A percentile compares a stretch with the other conserved stretches of the same genome.
phyloP scores from a whole-genome alignment of 2,329 filamentous ascomycete genomes.

The Boeremia exigua region DNA sequence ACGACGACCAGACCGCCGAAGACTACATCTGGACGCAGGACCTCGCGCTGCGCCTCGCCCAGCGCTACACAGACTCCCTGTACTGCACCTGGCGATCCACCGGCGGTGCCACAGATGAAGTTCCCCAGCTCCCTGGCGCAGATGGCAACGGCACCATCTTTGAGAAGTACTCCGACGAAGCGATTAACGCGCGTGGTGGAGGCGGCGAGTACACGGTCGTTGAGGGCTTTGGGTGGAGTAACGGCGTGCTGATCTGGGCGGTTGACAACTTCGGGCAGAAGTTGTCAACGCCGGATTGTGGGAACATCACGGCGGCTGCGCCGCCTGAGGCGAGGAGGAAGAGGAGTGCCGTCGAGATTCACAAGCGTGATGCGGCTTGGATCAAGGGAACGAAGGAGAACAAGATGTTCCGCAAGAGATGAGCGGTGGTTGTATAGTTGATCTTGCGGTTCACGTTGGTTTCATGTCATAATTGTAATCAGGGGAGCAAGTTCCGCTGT shows the following conservation, averaged over 20 bases:
- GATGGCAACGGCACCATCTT: slow-evolving; percentile 69
- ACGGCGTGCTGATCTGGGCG: slow-evolving; percentile 71
- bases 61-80: slow-evolving; percentile 70
- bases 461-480: background rate
- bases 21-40: slow-evolving; percentile 61
- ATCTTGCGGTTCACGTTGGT: background rate
- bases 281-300: slow-evolving; percentile 60
- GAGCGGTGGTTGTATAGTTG: too few relatives aligned
- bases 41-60: slow-evolving; percentile 64
- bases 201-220: slow-evolving; percentile 74
- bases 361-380: slow-evolving; percentile 39
- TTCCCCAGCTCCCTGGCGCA: slow-evolving; percentile 38
- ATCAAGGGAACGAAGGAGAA: slow-evolving; percentile 35
- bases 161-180: slow-evolving; percentile 70
- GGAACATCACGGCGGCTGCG: slow-evolving; percentile 40
- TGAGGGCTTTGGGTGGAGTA: slow-evolving; percentile 74
- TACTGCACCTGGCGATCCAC: slow-evolving; percentile 75
- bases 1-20: slow-evolving; percentile 48
- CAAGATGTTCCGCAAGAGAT: slow-evolving; percentile 7
- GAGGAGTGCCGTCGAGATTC: slow-evolving; percentile 41
- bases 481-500: too few relatives aligned
- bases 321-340: slow-evolving; percentile 28
- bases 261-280: slow-evolving; percentile 66
- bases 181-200: slow-evolving; percentile 65
- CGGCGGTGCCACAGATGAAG: slow-evolving; percentile 61